These are phyloP conservation scores for Lactuca saligna DNA, from an alignment of 129 eudicot species.

Conservation along the genomic window DNA sequence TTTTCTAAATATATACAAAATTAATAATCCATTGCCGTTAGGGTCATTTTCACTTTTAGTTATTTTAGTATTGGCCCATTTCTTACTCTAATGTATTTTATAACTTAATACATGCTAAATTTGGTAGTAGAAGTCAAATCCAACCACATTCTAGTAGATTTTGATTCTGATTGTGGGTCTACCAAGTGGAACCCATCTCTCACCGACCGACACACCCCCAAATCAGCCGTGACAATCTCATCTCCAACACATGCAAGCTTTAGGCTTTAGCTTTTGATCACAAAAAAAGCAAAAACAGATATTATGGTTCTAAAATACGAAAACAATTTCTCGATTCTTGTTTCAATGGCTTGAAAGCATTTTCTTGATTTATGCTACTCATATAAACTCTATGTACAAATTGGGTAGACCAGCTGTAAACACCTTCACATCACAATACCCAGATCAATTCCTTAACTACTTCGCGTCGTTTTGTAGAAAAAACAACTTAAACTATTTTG, in stretches of 20 bases:
- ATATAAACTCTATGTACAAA: conserved; percentile 22
- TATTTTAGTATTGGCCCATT: no score
- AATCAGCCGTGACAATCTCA: background rate
- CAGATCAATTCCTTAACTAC: background rate
- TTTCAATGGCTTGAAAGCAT: background rate
- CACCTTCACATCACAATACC: conserved; percentile 1
- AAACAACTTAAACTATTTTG: no score
- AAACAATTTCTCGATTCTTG: background rate
- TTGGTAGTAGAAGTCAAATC: conserved; percentile 5
- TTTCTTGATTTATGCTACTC: conserved; percentile 3
- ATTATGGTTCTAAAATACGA: background rate
- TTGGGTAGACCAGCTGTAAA: conserved; percentile 17
- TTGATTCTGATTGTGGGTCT: conserved; percentile 54
- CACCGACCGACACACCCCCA: background rate
- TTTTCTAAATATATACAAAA: no score
- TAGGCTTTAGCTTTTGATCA: background rate
- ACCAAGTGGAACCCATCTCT: conserved; percentile 23
- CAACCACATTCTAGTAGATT: conserved; percentile 32
- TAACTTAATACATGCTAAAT: background rate
- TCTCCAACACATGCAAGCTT: background rate
- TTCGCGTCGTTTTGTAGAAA: background rate
- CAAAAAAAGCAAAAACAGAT: background rate
- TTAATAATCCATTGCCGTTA: no score
- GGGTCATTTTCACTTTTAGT: no score
- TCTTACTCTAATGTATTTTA: no score